Evolutionary conservation across 129 eudicot species (phyloP).

Genomic region (Artemisia argyi): DNA sequence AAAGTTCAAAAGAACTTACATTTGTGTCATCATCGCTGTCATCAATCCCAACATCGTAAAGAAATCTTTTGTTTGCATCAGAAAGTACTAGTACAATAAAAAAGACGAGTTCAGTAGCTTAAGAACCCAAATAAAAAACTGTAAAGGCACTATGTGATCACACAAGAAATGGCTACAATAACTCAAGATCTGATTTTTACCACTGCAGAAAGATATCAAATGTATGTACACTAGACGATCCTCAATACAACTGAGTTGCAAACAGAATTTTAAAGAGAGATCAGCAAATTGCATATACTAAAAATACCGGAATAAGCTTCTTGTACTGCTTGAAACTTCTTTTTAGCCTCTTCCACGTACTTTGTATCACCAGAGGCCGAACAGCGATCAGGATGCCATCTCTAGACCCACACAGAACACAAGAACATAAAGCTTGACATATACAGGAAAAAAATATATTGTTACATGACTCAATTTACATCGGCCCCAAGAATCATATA

Average conservation of each 20-base stretch:
- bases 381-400: slow-evolving; percentile 95
- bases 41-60: slow-evolving; percentile 77
- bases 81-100: slow-evolving; percentile 52
- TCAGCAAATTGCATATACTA: neutral
- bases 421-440: neutral
- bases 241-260: slow-evolving; percentile 3
- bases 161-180: neutral
- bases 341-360: slow-evolving; percentile 71
- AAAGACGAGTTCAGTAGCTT: neutral
- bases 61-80: slow-evolving; percentile 66
- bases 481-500: neutral
- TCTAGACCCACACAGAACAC: slow-evolving; percentile 33
- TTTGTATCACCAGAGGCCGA: slow-evolving; percentile 57
- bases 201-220: neutral
- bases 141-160: neutral
- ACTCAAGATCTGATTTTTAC: slow-evolving; percentile 3
- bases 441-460: neutral
- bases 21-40: slow-evolving; percentile 53
- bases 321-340: slow-evolving; percentile 71
- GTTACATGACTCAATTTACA: neutral
- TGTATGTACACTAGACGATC: neutral
- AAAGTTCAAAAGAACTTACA: slow-evolving; percentile 34
- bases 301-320: slow-evolving; percentile 79
- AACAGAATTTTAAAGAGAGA: neutral
- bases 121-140: slow-evolving; percentile 1